Percentiles rank a stretch among this genome's conserved stretches.
Conservation (phyloP, 2,329 filamentous ascomycete genomes). For the Aspergillus floridensis region DNA sequence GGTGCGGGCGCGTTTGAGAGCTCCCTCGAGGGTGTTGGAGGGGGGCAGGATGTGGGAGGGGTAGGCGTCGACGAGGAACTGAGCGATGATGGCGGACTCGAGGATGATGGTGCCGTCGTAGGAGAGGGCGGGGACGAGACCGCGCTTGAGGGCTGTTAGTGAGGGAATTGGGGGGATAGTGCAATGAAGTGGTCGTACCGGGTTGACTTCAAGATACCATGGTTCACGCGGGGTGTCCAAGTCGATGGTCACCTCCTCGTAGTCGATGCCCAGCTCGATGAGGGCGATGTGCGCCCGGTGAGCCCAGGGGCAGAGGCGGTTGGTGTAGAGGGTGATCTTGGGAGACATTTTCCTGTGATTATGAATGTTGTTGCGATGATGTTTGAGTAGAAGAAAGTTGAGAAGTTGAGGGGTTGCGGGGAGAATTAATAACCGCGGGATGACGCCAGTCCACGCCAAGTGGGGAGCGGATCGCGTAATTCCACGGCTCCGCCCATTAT, state of each 20-base stretch:
- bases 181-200: slow-evolving; percentile 40
- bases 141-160: slow-evolving; percentile 50
- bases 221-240: slow-evolving; percentile 64
- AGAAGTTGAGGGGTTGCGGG: background rate
- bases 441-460: background rate
- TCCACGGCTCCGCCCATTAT: too few relatives aligned
- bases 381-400: slow-evolving; percentile 6
- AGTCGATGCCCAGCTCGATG: slow-evolving; percentile 63
- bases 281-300: slow-evolving; percentile 74
- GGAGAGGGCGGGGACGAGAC: slow-evolving; percentile 69
- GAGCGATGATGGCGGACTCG: slow-evolving; percentile 70
- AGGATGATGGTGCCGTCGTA: slow-evolving; percentile 69
- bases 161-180: background rate
- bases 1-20: slow-evolving; percentile 65
- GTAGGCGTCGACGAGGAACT: slow-evolving; percentile 68
- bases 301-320: slow-evolving; percentile 67
- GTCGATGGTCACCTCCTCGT: slow-evolving; percentile 71
- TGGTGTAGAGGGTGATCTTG: slow-evolving; percentile 68
- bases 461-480: background rate
- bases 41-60: slow-evolving; percentile 64
- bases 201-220: slow-evolving; percentile 76
- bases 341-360: slow-evolving; percentile 28
- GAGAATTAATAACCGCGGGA: background rate
- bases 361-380: background rate
- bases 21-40: slow-evolving; percentile 50